Evolutionary conservation across 768 basidiomycete genomes (phyloP).

Genomic region (Kwoniella sp.): DNA sequence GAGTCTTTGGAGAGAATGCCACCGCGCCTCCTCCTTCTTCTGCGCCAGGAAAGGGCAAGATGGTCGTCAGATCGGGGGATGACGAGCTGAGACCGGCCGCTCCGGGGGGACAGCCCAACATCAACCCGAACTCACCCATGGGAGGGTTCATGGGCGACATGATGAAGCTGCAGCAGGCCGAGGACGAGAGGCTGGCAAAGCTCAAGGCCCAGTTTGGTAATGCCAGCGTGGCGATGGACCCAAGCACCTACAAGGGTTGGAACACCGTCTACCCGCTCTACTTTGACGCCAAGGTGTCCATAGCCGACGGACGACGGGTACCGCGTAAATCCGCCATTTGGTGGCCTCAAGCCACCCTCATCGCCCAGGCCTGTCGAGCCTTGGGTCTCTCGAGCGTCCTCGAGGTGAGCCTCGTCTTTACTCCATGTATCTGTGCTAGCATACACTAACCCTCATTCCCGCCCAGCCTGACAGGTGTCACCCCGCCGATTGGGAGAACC

Average conservation of each 20-base stretch:
- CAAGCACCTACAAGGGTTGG: slow-evolving; percentile 56
- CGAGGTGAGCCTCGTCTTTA: slow-evolving; percentile 60
- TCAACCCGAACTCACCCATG: slow-evolving; percentile 44
- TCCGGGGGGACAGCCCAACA: slow-evolving; percentile 3
- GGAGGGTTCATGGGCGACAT: slow-evolving; percentile 51
- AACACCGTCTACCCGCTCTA: slow-evolving; percentile 95
- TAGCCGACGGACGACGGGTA: slow-evolving; percentile 77
- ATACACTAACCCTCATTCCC: no score
- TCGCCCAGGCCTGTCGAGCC: slow-evolving; percentile 73
- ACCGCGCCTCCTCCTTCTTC: slow-evolving; percentile 17
- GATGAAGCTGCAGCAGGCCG: slow-evolving; percentile 47
- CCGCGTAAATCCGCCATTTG: slow-evolving; percentile 72
- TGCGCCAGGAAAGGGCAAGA: slow-evolving; percentile 26
- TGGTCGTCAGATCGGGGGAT: slow-evolving; percentile 20
- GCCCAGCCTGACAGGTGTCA: slow-evolving; percentile 67
- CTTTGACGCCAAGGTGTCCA: slow-evolving; percentile 88
- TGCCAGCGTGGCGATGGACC: slow-evolving; percentile 32
- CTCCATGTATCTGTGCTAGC: neutral
- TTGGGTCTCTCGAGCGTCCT: slow-evolving; percentile 77
- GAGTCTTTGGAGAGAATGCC: slow-evolving; percentile 36
- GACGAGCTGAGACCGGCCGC: slow-evolving; percentile 20
- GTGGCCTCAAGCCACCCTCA: slow-evolving; percentile 94
- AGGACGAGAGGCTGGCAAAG: slow-evolving; percentile 17
- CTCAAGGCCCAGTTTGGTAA: slow-evolving; percentile 43
- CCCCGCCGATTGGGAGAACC: slow-evolving; percentile 97